Evolutionary conservation across 345 rosid species (phyloP), one percentile per base, ranked within the genome.

Genomic region (Pugionium dolabratum): DNA sequence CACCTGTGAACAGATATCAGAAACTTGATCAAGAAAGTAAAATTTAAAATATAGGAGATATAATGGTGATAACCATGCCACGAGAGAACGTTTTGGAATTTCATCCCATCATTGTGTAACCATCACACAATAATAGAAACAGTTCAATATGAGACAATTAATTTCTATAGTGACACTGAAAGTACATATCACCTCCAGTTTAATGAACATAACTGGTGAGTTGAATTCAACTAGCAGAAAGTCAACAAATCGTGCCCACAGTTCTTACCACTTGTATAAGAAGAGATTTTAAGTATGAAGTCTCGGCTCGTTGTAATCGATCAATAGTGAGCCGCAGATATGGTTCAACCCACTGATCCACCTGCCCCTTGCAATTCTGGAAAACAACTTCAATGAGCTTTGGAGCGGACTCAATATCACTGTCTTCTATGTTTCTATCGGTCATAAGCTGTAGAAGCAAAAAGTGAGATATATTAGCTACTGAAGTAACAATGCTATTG

Each of bases 311-410:
- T 37, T 80, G 87, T 73, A 95, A 81, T 58, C 96, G 82, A 66
- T 89, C 94, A 70, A 91, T 77, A 4, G 96, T 86, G 54, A 95
- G 78, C 72, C 89, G 85, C 55, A 95, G 74, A 79, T 87, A 95
- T 76, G 99, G 98, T 71, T 95, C 99, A 70, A 86, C 82, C 97
- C 96, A 95, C 2, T 82, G 98, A 82, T 95, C 99, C 77, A 95
- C 98, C 76, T 89, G 97, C 53, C 98, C 99, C 79, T 79, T 87
- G 78, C 98, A 89, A 72, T 95, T 91, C 82, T 95, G 99, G 69
- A 95, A 87, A 76, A 95, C 86, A 54, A 95, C 98, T 76, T 91
- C 90, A 72, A 95, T 87, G 64, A 95, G 94, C 82, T 95, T 95
- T 70, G 99, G 99, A 70, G 98, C 99, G 9, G 99, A 86, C 72